Conservation (phyloP, 768 basidiomycete genomes). For the Tulasnella sp. region DNA sequence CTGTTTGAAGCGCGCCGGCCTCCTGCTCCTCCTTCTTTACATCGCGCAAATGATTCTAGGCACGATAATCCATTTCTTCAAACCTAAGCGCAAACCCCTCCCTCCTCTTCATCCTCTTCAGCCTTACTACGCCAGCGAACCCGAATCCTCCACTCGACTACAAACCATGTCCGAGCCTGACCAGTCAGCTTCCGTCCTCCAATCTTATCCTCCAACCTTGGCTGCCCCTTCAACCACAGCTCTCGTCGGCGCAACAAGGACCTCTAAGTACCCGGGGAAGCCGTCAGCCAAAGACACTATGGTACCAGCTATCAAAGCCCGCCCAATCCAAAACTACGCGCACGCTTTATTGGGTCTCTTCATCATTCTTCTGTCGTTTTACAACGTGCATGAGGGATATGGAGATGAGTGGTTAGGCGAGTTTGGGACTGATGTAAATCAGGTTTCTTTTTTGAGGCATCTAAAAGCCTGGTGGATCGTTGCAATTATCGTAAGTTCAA, state of each 20-base stretch:
- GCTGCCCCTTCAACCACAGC: background rate
- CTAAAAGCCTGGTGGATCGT: conserved; percentile 19
- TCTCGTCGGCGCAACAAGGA: background rate
- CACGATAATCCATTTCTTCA: conserved; percentile 52
- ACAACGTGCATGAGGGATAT: conserved; percentile 34
- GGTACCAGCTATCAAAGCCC: conserved; percentile 22
- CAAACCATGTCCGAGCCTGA: background rate
- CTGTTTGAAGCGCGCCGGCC: conserved; percentile 48
- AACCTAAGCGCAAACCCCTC: conserved; percentile 36
- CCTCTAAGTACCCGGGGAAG: background rate
- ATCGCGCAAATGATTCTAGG: conserved; percentile 51
- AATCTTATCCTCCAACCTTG: background rate
- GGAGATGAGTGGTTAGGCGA: conserved; percentile 25
- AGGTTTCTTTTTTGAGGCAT: background rate
- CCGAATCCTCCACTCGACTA: background rate
- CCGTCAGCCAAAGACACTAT: background rate
- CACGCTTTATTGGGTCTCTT: conserved; percentile 51
- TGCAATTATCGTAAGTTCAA: conserved; percentile 24
- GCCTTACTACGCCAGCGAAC: background rate
- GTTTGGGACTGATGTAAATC: background rate
- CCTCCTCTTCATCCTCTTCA: background rate
- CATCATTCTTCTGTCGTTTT: conserved; percentile 54
- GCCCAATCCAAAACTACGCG: conserved; percentile 47
- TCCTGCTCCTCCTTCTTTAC: conserved; percentile 55
- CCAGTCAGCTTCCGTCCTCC: background rate